Evolutionary conservation across 345 rosid species (phyloP).

Genomic region (Syzygium grande): DNA sequence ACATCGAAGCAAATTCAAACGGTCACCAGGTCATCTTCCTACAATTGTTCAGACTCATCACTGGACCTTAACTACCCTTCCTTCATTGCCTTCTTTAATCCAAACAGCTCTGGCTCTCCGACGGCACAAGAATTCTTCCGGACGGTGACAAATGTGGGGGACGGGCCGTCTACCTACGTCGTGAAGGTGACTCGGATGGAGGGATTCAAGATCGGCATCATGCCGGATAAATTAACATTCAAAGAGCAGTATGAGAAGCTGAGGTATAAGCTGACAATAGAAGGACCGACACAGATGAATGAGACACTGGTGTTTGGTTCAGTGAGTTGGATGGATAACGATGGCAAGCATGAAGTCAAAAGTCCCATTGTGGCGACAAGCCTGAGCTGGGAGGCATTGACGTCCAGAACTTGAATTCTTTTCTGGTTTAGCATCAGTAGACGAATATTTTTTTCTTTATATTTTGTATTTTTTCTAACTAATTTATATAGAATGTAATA

Average conservation of each 20-base stretch:
- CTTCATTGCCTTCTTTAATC: conserved; percentile 30
- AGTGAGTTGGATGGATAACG: conserved; percentile 38
- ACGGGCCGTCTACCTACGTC: conserved; percentile 14
- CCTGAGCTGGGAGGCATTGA: not conserved
- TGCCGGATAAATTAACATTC: conserved; percentile 33
- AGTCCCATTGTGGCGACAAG: conserved; percentile 41
- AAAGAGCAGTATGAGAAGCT: conserved; percentile 28
- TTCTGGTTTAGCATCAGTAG: not conserved
- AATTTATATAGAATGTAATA: not conserved
- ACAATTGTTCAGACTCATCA: conserved; percentile 28
- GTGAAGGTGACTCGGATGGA: conserved; percentile 15
- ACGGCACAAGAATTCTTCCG: conserved; percentile 20
- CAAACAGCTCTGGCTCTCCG: not conserved
- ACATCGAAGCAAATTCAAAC: conserved; percentile 31
- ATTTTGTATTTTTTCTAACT: not conserved
- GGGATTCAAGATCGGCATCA: conserved; percentile 20
- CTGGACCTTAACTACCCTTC: conserved; percentile 53
- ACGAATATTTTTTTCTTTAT: not conserved
- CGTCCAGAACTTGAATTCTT: not conserved
- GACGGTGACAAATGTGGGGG: conserved; percentile 52
- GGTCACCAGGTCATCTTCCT: conserved; percentile 30
- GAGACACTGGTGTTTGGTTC: conserved; percentile 19
- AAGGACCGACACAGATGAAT: conserved; percentile 12
- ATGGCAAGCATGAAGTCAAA: conserved; percentile 23
- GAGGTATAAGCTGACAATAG: conserved; percentile 27